Evolutionary conservation across 352 stramenopile species (phyloP).

Genomic region (Phytopythium litorale): DNA sequence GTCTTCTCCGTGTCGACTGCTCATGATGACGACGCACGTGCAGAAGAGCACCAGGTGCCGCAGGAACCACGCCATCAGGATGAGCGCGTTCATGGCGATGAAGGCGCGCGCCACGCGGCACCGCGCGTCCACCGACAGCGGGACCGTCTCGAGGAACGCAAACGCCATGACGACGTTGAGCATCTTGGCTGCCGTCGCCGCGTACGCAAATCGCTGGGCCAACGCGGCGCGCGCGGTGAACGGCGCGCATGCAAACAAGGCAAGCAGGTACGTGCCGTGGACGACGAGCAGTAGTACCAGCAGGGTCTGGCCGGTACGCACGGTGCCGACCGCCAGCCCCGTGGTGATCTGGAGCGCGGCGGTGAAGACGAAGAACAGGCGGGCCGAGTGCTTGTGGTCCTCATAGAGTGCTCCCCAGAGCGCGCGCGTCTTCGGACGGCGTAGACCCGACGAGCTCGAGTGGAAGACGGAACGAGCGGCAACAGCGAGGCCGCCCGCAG

Average conservation of each 20-base stretch:
- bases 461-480: constrained; percentile 29
- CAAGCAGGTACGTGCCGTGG: constrained; percentile 37
- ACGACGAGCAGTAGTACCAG: constrained; percentile 37
- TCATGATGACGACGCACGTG: constrained; percentile 13
- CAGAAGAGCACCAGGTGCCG: constrained; percentile 47
- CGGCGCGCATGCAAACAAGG: constrained; percentile 20
- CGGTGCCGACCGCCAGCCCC: constrained; percentile 36
- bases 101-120: constrained; percentile 28
- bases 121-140: constrained; percentile 17
- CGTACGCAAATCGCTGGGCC: constrained; percentile 26
- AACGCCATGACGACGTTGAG: constrained; percentile 44
- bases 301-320: constrained; percentile 34
- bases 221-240: constrained; percentile 13
- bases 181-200: constrained; percentile 28
- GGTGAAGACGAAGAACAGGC: constrained; percentile 48
- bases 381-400: constrained; percentile 33
- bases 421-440: constrained; percentile 30
- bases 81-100: constrained; percentile 41
- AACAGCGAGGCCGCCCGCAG: constrained; percentile 24
- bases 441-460: constrained; percentile 25
- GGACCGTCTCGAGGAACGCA: constrained; percentile 34
- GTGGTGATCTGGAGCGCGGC: constrained; percentile 39
- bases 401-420: constrained; percentile 48
- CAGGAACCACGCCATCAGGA: constrained; percentile 42
- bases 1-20: constrained; percentile 3